Percentiles rank a stretch among this genome's conserved stretches.
Evolutionary conservation across 2,329 filamentous ascomycete genomes (phyloP).

Genomic region (Claviceps lovelessii): DNA sequence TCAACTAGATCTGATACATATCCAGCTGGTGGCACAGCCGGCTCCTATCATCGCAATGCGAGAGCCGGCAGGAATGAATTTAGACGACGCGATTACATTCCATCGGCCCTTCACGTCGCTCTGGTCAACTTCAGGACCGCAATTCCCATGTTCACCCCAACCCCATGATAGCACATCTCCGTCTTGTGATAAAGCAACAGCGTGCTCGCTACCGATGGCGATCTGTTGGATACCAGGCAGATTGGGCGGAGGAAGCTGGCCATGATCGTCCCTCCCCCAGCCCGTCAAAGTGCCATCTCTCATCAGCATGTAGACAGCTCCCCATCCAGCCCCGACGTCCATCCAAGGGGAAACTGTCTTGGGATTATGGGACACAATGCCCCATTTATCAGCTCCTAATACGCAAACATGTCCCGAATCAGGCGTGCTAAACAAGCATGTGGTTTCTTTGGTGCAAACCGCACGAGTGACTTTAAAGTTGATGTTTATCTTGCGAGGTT

Average conservation of each 20-base stretch:
- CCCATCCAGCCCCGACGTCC: constrained; percentile 67
- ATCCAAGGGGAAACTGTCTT: constrained; percentile 41
- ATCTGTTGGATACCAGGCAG: constrained; percentile 47
- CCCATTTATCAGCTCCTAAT: constrained; percentile 64
- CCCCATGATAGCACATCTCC: constrained; percentile 73
- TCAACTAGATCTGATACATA: constrained; percentile 30
- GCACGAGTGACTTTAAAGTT: constrained; percentile 51
- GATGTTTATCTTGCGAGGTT: constrained; percentile 46
- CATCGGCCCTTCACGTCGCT: constrained; percentile 56
- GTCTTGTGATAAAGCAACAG: constrained; percentile 51
- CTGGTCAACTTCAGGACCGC: constrained; percentile 51
- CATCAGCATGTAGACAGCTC: constrained; percentile 58
- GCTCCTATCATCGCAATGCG: constrained; percentile 53
- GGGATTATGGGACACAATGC: constrained; percentile 44
- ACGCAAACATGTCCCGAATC: constrained; percentile 46
- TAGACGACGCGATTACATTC: constrained; percentile 49
- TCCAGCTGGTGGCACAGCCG: constrained; percentile 85
- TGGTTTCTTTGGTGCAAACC: constrained; percentile 76
- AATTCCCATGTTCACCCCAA: constrained; percentile 97
- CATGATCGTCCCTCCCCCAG: constrained; percentile 79
- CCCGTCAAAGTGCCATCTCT: constrained; percentile 45
- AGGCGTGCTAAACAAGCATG: constrained; percentile 49
- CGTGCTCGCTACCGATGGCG: constrained; percentile 83
- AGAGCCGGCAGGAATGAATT: constrained; percentile 35
- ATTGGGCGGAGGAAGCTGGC: constrained; percentile 54